Base-by-base conservation (phyloP, 805 yeast genomes). In the Lachancea lanzarotensis region DNA sequence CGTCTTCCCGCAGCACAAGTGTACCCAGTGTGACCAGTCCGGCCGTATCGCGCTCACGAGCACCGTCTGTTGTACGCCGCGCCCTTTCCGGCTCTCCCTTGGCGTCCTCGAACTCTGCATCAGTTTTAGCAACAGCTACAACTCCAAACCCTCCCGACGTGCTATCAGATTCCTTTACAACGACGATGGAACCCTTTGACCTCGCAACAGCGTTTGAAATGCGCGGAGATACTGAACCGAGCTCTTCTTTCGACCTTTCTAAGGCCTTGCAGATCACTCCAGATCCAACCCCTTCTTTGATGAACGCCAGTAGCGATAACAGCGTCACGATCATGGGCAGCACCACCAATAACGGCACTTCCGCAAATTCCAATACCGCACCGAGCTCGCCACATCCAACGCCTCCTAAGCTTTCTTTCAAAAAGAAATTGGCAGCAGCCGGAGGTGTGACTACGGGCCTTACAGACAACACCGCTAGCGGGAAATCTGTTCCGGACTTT, bases 231-330 rank as follows among this genome's bases (percentile, higher is more conserved):
- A 48, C 46, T 1, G 52, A 51, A 15, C 36, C 27, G 10, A 35
- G 40, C 40, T 51, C 52, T 5, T 53, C 62, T 15, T 56, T 58
- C 35, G 60, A 59, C 48, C 50, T 59, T n/a, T 58, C 64, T 12
- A 58, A 58, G 42, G 63, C 64, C 5, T 43, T 59, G 29, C 60
- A 59, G 45, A 59, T 59, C n/a, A 55, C 54, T 2, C 33, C 29
- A 4, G 37, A 34, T 31, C 38, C 47, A n/a, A 18, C 35, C 3
- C 19, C 35, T 15, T 11, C 35, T 11, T 13, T 29, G 5, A 5
- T 29, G 15, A 29, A 29, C 31, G 4, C 31, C 11, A 13, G 31
- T 5, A 29, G 31, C 31, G 15, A 29, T 13, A 29, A 13, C 13
- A n/a, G 4, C 18, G 18, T n/a, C 11, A 19, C 34, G 3, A 17